Base-by-base conservation (phyloP, 495 filamentous ascomycete genomes). In the Astrocystis sublimbata region DNA sequence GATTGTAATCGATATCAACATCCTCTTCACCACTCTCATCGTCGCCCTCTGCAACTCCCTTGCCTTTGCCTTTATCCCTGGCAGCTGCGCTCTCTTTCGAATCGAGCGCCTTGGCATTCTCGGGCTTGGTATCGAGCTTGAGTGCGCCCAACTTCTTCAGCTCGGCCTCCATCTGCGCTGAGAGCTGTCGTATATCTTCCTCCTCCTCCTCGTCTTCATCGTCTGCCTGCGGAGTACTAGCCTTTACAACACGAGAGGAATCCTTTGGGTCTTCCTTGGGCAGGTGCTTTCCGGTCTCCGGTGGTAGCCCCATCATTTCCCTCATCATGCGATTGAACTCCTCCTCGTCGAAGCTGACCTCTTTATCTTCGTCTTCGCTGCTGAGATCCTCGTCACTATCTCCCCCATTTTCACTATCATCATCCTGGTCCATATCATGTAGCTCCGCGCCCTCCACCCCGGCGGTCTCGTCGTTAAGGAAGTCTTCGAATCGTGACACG, bases 271-370 rank as follows among this genome's bases (percentile, higher is more conserved):
- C 26, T n/a, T 19, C 33, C n/a, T 4, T 7, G 7, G 60, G 30
- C 17, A 45, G 1, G 15, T 63, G 33, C 28, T 35, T 56, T 15
- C 36, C 19, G 26, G 70, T 63, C 45, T 73, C 71, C 10, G 74
- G 53, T 21, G 91, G 88, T 73, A 96, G 79, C 10, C 91, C 91
- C 90, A 94, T 94, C 90, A 96, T 96, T 71, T 96, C 92, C 56
- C 87, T 86, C 92, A 98, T 96, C 88, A 96, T 90, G 50, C 69
- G 79, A 17, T 88, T 78, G 67, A 97, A 96, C 62, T 92, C 89
- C 26, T 88, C 86, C 74, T 97, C 92, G 66, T 97, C 86, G 64
- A 96, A 92, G 35, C 85, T 87, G 2, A 89, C 84, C 54, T 90
- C 88, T 62, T 86, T 87, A 65, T 94, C 90, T 67, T 94, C 88